Conservation (phyloP, 176 grass and related monocot species). For the Aechmea fasciata region DNA sequence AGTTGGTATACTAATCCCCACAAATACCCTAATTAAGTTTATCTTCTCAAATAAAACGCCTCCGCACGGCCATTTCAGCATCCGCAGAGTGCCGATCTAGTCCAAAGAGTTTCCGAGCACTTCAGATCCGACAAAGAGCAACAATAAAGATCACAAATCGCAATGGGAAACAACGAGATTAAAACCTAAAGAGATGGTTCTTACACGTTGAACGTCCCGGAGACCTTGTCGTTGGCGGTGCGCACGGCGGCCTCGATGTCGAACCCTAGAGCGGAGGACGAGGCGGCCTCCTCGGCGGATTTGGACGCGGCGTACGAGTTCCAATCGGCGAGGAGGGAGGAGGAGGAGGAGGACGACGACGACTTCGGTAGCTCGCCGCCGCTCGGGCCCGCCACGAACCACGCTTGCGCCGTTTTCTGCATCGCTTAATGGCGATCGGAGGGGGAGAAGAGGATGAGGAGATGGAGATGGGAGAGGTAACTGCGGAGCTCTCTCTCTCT, state of each 20-base stretch:
- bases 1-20: too few species aligned
- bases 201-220: slow-evolving; percentile 87
- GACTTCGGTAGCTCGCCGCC: slow-evolving; percentile 23
- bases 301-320: slow-evolving; percentile 76
- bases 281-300: slow-evolving; percentile 32
- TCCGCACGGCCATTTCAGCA: too few species aligned
- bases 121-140: not conserved
- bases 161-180: not conserved
- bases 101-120: too few species aligned
- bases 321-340: slow-evolving; percentile 73
- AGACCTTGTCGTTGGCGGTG: slow-evolving; percentile 83
- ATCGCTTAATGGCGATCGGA: slow-evolving; percentile 17
- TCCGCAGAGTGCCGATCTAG: too few species aligned
- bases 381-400: slow-evolving; percentile 54
- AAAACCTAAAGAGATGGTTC: slow-evolving; percentile 1
- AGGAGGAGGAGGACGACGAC: slow-evolving; percentile 20
- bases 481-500: not conserved
- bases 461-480: too few species aligned
- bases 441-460: not conserved
- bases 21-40: too few species aligned
- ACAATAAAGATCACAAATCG: not conserved
- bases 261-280: slow-evolving; percentile 54
- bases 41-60: too few species aligned
- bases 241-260: slow-evolving; percentile 87
- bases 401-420: slow-evolving; percentile 85